Evolutionary conservation across 345 rosid genomes (phyloP).

Genomic region (Iberis pinnata): DNA sequence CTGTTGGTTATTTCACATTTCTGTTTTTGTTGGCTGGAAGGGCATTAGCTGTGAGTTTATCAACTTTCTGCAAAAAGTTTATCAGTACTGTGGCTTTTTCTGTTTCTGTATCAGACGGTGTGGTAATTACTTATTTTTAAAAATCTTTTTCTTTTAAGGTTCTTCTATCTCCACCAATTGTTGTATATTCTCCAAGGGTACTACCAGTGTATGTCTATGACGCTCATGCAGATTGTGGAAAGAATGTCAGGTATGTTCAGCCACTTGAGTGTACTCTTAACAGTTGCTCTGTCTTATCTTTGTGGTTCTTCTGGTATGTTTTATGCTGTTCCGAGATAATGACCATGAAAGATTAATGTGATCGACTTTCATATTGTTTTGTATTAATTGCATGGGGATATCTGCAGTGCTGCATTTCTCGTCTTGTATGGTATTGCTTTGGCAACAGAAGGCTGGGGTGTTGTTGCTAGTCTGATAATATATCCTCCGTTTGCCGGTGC

Average conservation of each 20-base stretch:
- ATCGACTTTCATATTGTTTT: slow-evolving; percentile 15
- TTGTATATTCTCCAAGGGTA: slow-evolving; percentile 97
- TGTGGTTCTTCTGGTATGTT: slow-evolving; percentile 15
- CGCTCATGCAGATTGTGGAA: slow-evolving; percentile 96
- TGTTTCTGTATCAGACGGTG: slow-evolving; percentile 4
- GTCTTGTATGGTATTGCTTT: slow-evolving; percentile 94
- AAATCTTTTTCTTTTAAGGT: slow-evolving; percentile 51
- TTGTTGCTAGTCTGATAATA: slow-evolving; percentile 92
- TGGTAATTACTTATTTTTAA: slow-evolving; percentile 8
- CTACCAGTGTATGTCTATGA: slow-evolving; percentile 96
- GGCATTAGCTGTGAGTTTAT: slow-evolving; percentile 76
- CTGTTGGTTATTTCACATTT: slow-evolving; percentile 95
- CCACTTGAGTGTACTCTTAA: slow-evolving; percentile 6
- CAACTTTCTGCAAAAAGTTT: background rate
- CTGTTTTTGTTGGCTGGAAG: slow-evolving; percentile 94
- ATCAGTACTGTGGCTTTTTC: slow-evolving; percentile 10
- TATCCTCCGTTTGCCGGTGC: slow-evolving; percentile 99
- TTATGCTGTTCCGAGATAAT: slow-evolving; percentile 13
- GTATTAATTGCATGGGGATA: slow-evolving; percentile 7
- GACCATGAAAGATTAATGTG: slow-evolving; percentile 7
- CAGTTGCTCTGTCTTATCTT: slow-evolving; percentile 4
- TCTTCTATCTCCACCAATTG: slow-evolving; percentile 98
- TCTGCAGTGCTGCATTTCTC: slow-evolving; percentile 84
- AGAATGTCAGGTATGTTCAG: slow-evolving; percentile 85
- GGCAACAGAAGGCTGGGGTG: slow-evolving; percentile 99